Evolutionary conservation across 495 filamentous ascomycete species (phyloP).

Genomic region (Clohesyomyces aquaticus): DNA sequence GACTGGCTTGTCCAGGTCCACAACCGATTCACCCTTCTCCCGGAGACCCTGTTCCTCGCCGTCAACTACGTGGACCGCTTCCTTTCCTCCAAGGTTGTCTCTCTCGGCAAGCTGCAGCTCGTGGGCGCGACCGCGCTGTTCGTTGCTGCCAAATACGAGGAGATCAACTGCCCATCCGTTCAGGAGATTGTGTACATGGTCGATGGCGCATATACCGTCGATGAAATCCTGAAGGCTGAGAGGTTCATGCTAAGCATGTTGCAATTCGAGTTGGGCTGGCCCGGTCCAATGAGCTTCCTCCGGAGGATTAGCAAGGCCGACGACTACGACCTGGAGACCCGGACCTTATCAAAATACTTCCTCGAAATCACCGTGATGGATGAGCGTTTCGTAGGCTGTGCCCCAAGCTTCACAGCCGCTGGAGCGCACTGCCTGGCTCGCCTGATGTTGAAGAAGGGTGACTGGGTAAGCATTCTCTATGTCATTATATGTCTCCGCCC

Average conservation of each 20-base stretch:
- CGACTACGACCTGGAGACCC: conserved; percentile 93
- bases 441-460: conserved; percentile 82
- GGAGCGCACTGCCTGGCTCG: conserved; percentile 94
- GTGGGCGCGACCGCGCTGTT: conserved; percentile 96
- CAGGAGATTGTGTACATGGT: conserved; percentile 99
- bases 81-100: conserved; percentile 91
- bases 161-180: conserved; percentile 94
- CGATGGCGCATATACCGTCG: conserved; percentile 80
- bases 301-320: conserved; percentile 97
- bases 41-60: conserved; percentile 90
- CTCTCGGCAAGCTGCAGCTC: conserved; percentile 90
- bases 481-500: neutral
- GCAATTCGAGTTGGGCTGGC: conserved; percentile 92
- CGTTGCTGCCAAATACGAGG: conserved; percentile 96
- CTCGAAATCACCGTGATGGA: conserved; percentile 97
- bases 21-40: conserved; percentile 82
- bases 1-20: conserved; percentile 98
- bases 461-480: conserved; percentile 72
- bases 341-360: conserved; percentile 97
- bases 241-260: conserved; percentile 97
- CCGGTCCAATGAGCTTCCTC: conserved; percentile 97
- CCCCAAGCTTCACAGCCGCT: conserved; percentile 86
- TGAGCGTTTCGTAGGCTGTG: conserved; percentile 90
- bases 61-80: conserved; percentile 98
- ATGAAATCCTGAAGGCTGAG: conserved; percentile 96